Percentiles rank a stretch among this genome's conserved stretches.
Conservation (phyloP, 2,329 filamentous ascomycete species). For the Dothideomycetidae sp. region DNA sequence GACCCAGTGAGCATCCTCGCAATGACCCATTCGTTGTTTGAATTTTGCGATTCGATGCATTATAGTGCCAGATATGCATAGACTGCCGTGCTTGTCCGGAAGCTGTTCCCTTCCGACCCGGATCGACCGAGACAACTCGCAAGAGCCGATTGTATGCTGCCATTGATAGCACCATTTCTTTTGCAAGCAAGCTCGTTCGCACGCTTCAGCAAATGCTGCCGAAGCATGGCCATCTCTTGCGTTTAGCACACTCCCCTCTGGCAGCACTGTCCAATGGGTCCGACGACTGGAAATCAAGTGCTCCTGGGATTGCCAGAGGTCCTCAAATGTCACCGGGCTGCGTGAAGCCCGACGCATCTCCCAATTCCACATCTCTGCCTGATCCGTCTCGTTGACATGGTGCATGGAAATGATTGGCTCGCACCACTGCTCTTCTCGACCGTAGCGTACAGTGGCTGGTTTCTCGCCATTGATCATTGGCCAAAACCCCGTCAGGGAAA, state of each 20-base stretch:
- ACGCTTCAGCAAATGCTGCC: slow-evolving; percentile 11
- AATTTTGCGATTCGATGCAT: slow-evolving; percentile 20
- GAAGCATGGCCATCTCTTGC: not conserved
- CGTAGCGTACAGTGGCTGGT: slow-evolving; percentile 33
- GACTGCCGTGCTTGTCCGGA: slow-evolving; percentile 15
- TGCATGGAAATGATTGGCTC: slow-evolving; percentile 36
- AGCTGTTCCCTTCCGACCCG: slow-evolving; percentile 24
- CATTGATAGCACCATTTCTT: slow-evolving; percentile 23
- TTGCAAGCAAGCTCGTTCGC: slow-evolving; percentile 16
- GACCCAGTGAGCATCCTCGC: slow-evolving; percentile 24
- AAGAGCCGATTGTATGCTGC: slow-evolving; percentile 10
- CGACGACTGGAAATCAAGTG: not conserved
- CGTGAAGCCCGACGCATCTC: slow-evolving; percentile 6
- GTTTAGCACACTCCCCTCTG: not conserved
- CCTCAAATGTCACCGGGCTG: slow-evolving; percentile 15
- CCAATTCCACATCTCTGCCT: slow-evolving; percentile 36
- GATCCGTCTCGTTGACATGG: slow-evolving; percentile 33
- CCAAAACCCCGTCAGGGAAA: slow-evolving; percentile 32
- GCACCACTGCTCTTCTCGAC: slow-evolving; percentile 32
- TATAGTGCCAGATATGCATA: slow-evolving; percentile 24
- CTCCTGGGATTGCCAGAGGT: slow-evolving; percentile 17
- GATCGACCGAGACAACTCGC: slow-evolving; percentile 18
- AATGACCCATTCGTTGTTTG: slow-evolving; percentile 22
- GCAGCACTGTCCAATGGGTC: slow-evolving; percentile 18
- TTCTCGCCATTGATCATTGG: slow-evolving; percentile 34